Percentiles rank a stretch among this genome's conserved stretches.
These are phyloP conservation scores for Proliferodiscus dingleyae DNA, from an alignment of 2,329 filamentous ascomycete genomes.

Conservation along the genomic window DNA sequence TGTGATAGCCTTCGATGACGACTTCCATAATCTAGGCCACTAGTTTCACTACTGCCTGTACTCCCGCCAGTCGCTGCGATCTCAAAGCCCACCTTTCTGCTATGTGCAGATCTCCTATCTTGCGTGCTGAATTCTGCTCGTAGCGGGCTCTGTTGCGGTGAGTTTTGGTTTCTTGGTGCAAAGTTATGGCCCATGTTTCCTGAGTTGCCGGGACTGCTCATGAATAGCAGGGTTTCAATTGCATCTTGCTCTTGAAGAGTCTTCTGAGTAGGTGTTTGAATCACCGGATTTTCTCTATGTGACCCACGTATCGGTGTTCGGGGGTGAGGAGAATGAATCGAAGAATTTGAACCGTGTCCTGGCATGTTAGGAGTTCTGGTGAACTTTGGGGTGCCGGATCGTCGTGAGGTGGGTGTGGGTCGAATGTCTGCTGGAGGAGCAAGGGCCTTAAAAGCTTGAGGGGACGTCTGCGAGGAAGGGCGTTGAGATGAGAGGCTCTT, in stretches of 20 bases:
- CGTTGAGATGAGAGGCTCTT: slow-evolving; percentile 32
- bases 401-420: slow-evolving; percentile 24
- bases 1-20: no score
- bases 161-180: slow-evolving; percentile 32
- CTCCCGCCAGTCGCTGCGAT: slow-evolving; percentile 14
- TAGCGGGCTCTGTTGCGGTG: slow-evolving; percentile 30
- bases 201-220: slow-evolving; percentile 74
- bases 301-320: slow-evolving; percentile 22
- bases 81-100: slow-evolving; percentile 26
- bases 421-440: slow-evolving; percentile 37
- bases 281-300: slow-evolving; percentile 21
- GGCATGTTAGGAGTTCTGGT: slow-evolving; percentile 27
- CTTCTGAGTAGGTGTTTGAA: slow-evolving; percentile 62
- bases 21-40: slow-evolving; percentile 14
- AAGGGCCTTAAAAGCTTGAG: slow-evolving; percentile 40
- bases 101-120: slow-evolving; percentile 11
- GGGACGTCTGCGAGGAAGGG: slow-evolving; percentile 42
- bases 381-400: slow-evolving; percentile 29
- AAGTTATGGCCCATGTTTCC: slow-evolving; percentile 55
- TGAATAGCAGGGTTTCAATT: slow-evolving; percentile 73
- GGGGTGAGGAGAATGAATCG: slow-evolving; percentile 21
- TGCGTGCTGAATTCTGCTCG: slow-evolving; percentile 27
- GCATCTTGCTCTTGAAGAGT: slow-evolving; percentile 73
- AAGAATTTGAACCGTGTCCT: slow-evolving; percentile 24
- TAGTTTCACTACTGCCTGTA: slow-evolving; percentile 19